Conservation (phyloP, 257 asterid genomes). For the Capsicum pubescens region DNA sequence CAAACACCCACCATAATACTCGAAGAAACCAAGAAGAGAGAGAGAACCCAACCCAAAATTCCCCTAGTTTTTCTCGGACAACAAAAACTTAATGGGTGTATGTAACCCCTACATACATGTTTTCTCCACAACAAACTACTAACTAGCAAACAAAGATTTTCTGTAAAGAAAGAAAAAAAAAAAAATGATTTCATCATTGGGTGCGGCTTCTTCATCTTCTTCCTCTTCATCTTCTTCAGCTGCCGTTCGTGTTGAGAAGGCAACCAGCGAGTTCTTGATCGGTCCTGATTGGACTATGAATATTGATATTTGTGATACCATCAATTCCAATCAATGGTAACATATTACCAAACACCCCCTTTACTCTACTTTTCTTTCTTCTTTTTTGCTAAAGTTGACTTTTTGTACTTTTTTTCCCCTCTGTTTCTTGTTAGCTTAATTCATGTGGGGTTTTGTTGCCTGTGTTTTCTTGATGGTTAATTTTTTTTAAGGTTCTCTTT, state of each 20-base stretch:
- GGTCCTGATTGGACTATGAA: slow-evolving; percentile 98
- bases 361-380: neutral
- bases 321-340: slow-evolving; percentile 51
- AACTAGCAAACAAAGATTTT: neutral
- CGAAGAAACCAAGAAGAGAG: neutral
- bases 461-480: slow-evolving; percentile 16
- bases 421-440: neutral
- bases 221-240: slow-evolving; percentile 61
- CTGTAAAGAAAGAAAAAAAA: neutral
- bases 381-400: slow-evolving; percentile 21
- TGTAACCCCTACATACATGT: too few relatives aligned
- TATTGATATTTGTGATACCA: slow-evolving; percentile 82
- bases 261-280: slow-evolving; percentile 95
- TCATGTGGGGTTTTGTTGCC: neutral
- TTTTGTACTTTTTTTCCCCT: neutral
- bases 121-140: neutral
- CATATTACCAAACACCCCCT: neutral
- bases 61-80: slow-evolving; percentile 25
- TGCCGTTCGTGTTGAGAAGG: slow-evolving; percentile 79
- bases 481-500: neutral
- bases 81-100: neutral
- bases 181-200: slow-evolving; percentile 14
- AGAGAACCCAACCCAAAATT: slow-evolving; percentile 22
- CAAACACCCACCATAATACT: neutral
- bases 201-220: slow-evolving; percentile 38